phyloP scores from a whole-genome alignment of 2,329 filamentous ascomycete genomes.

The Sarocladium kiliense region DNA sequence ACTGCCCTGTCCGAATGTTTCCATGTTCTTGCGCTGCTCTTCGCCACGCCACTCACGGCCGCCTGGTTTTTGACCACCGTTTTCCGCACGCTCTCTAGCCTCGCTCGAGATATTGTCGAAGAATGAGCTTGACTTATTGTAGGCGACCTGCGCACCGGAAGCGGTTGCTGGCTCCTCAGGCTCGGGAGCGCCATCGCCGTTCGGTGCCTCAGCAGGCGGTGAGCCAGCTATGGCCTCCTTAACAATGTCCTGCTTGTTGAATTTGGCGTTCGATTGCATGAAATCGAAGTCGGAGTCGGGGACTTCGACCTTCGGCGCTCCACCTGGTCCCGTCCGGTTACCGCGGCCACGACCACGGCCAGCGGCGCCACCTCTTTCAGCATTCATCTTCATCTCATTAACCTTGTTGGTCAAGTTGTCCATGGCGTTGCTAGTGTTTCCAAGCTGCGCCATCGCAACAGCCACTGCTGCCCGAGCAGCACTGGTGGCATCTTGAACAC shows the following conservation, averaged over 20 bases:
- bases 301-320: slow-evolving; percentile 70
- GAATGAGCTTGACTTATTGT: slow-evolving; percentile 87
- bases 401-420: slow-evolving; percentile 72
- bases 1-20: slow-evolving; percentile 95
- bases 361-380: slow-evolving; percentile 37
- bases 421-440: slow-evolving; percentile 42
- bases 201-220: slow-evolving; percentile 51
- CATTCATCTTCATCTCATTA: slow-evolving; percentile 68
- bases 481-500: slow-evolving; percentile 63
- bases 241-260: slow-evolving; percentile 53
- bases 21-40: slow-evolving; percentile 92
- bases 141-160: slow-evolving; percentile 47
- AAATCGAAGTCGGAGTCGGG: slow-evolving; percentile 93
- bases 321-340: slow-evolving; percentile 37
- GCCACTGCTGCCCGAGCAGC: slow-evolving; percentile 74
- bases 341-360: slow-evolving; percentile 46
- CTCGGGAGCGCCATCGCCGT: slow-evolving; percentile 29
- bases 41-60: slow-evolving; percentile 87
- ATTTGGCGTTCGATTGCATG: slow-evolving; percentile 47
- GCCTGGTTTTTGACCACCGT: slow-evolving; percentile 60
- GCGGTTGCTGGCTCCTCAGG: slow-evolving; percentile 32
- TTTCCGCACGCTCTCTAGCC: slow-evolving; percentile 79
- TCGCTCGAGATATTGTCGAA: slow-evolving; percentile 99
- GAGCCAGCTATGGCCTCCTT: slow-evolving; percentile 86
- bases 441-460: slow-evolving; percentile 71